phyloP scores from a whole-genome alignment of 139 green algal species.

The Volvox africanus region DNA sequence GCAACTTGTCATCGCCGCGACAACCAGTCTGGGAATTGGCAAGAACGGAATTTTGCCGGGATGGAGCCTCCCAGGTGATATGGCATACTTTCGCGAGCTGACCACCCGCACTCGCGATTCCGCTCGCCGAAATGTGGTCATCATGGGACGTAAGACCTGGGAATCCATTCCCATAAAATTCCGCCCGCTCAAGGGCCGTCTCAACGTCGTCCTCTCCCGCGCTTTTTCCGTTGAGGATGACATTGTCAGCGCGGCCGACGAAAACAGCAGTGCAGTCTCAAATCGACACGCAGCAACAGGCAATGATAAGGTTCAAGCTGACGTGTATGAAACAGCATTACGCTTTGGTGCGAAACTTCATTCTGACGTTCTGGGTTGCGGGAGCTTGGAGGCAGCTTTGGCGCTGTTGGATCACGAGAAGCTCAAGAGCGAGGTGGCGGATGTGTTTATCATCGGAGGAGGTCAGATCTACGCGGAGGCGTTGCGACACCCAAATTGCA shows the following conservation, averaged over 20 bases:
- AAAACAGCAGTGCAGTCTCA: constrained; percentile 10
- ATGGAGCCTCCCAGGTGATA: constrained; percentile 86
- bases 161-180: constrained; percentile 95
- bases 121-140: constrained; percentile 90
- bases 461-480: constrained; percentile 84
- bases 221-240: constrained; percentile 3
- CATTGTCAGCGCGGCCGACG: not conserved
- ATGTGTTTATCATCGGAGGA: constrained; percentile 97
- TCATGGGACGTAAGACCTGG: constrained; percentile 99
- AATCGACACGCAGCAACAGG: not conserved
- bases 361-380: constrained; percentile 69
- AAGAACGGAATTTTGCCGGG: constrained; percentile 70
- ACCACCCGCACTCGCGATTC: constrained; percentile 74
- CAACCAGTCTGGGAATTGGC: constrained; percentile 86
- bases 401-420: constrained; percentile 67
- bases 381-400: constrained; percentile 85
- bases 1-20: constrained; percentile 94
- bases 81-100: constrained; percentile 95
- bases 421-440: constrained; percentile 76
- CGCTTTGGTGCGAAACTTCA: constrained; percentile 19
- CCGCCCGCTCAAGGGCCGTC: constrained; percentile 86
- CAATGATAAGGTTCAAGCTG: not conserved
- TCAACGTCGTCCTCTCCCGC: constrained; percentile 96
- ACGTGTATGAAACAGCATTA: not conserved
- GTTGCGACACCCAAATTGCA: constrained; percentile 79